Evolutionary conservation across 2,329 filamentous ascomycete species (phyloP).

Genomic region (Penicillium sp.): DNA sequence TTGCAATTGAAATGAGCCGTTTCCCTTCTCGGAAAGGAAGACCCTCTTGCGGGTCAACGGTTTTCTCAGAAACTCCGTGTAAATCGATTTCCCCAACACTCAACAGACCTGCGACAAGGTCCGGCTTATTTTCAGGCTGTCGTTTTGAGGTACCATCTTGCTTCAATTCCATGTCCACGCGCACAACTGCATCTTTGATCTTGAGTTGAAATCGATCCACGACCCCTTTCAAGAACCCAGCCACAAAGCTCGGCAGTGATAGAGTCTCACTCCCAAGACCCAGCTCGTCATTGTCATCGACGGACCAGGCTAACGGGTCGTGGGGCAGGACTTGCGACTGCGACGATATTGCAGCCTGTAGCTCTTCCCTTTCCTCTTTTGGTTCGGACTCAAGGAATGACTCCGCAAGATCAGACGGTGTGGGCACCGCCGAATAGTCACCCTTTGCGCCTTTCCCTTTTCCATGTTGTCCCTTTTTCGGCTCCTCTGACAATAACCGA

Average conservation of each 20-base stretch:
- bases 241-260: slow-evolving; percentile 58
- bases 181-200: slow-evolving; percentile 52
- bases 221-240: slow-evolving; percentile 59
- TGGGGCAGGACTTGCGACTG: slow-evolving; percentile 53
- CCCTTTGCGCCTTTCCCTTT: slow-evolving; percentile 16
- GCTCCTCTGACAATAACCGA: slow-evolving; percentile 50
- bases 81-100: slow-evolving; percentile 37
- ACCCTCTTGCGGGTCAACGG: slow-evolving; percentile 19
- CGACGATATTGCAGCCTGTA: slow-evolving; percentile 56
- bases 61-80: slow-evolving; percentile 28
- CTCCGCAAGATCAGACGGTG: slow-evolving; percentile 57
- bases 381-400: slow-evolving; percentile 62
- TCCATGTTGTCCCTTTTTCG: slow-evolving; percentile 32
- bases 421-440: slow-evolving; percentile 30
- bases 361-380: slow-evolving; percentile 54
- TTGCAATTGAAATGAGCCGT: slow-evolving; percentile 45
- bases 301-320: slow-evolving; percentile 38
- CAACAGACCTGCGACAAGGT: slow-evolving; percentile 37
- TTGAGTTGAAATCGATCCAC: slow-evolving; percentile 56
- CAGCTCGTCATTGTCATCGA: slow-evolving; percentile 50
- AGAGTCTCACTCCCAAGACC: slow-evolving; percentile 54
- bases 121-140: slow-evolving; percentile 36
- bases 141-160: slow-evolving; percentile 38
- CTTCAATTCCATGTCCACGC: slow-evolving; percentile 50
- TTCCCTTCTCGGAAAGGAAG: slow-evolving; percentile 36